Conservation (phyloP, 345 rosid species). For the Gossypium sturtianum region DNA sequence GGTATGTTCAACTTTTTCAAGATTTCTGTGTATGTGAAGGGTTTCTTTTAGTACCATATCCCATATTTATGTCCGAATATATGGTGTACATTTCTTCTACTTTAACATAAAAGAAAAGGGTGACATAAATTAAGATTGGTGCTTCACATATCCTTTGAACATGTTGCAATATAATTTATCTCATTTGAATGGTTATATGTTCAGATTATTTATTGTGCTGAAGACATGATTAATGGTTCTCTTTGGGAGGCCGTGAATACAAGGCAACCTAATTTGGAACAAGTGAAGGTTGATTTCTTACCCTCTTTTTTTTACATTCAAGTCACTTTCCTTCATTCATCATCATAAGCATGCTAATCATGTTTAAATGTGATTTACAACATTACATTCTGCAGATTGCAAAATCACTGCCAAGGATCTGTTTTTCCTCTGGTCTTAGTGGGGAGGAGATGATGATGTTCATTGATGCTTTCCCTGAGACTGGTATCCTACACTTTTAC, state of each 20-base stretch:
- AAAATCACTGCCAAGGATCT: slow-evolving; percentile 61
- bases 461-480: slow-evolving; percentile 76
- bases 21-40: no score
- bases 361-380: background rate
- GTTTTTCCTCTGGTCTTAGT: slow-evolving; percentile 78
- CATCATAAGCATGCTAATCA: background rate
- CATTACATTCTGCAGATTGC: slow-evolving; percentile 41
- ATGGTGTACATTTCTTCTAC: no score
- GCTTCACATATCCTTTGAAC: background rate
- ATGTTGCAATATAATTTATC: background rate
- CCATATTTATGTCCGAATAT: no score
- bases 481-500: slow-evolving; percentile 34
- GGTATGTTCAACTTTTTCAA: no score
- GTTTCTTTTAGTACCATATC: no score
- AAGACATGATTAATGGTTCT: slow-evolving; percentile 60
- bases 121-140: background rate
- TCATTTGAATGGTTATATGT: background rate
- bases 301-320: background rate
- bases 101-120: background rate
- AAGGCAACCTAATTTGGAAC: slow-evolving; percentile 53
- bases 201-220: slow-evolving; percentile 64
- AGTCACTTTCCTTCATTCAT: no score
- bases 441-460: slow-evolving; percentile 98
- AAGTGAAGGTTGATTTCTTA: slow-evolving; percentile 41
- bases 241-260: slow-evolving; percentile 75